Conservation (phyloP, 768 basidiomycete species). For the Pisolithus tinctorius region DNA sequence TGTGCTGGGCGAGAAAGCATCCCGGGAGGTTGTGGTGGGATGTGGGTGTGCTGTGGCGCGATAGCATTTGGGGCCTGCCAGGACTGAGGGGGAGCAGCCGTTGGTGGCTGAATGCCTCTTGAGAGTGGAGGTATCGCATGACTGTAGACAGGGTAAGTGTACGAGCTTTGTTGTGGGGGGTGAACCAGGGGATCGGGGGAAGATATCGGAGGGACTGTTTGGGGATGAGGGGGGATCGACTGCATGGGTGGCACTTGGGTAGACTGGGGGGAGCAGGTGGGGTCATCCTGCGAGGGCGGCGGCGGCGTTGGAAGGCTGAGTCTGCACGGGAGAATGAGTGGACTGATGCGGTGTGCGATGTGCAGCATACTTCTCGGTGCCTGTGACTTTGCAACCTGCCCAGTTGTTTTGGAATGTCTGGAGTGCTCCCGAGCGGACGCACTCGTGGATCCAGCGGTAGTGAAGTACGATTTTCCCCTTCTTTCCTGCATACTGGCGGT, state of each 20-base stretch:
- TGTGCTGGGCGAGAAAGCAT: constrained; percentile 40
- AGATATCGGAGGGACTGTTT: constrained; percentile 22
- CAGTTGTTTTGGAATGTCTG: constrained; percentile 74
- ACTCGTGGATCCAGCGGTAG: constrained; percentile 71
- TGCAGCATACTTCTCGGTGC: constrained; percentile 57
- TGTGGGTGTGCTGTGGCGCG: constrained; percentile 59
- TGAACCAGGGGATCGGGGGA: constrained; percentile 23
- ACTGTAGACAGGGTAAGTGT: constrained; percentile 31
- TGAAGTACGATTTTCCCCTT: constrained; percentile 75
- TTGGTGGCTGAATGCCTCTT: constrained; percentile 38
- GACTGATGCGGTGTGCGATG: not conserved
- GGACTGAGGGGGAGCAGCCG: constrained; percentile 48
- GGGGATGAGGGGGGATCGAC: constrained; percentile 22
- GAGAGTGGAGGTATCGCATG: constrained; percentile 34
- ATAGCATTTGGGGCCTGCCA: constrained; percentile 61
- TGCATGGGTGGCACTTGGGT: constrained; percentile 20
- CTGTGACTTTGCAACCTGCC: constrained; percentile 77
- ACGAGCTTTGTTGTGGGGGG: constrained; percentile 20
- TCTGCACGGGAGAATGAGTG: constrained; percentile 10
- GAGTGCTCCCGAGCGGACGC: constrained; percentile 59
- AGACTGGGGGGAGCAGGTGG: constrained; percentile 13
- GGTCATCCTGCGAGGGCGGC: constrained; percentile 16
- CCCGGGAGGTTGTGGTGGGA: constrained; percentile 40
- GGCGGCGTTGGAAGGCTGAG: constrained; percentile 18
- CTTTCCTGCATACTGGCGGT: constrained; percentile 71